Conservation (phyloP, 2,329 filamentous ascomycete species). For the Macrophomina tecta region DNA sequence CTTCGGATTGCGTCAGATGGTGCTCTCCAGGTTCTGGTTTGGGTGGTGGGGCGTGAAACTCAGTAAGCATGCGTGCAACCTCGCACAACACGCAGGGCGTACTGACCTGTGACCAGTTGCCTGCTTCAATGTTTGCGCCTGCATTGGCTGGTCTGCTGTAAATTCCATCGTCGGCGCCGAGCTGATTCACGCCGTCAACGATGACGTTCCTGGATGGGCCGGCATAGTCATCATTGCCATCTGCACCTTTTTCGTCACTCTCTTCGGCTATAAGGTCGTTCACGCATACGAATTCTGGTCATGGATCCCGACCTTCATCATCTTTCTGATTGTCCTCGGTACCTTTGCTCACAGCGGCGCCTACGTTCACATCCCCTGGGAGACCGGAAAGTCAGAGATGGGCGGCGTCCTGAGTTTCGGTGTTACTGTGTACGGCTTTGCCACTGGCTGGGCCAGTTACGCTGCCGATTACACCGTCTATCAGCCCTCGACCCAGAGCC, state of each 20-base stretch:
- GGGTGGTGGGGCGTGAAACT: conserved; percentile 74
- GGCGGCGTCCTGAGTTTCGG: conserved; percentile 69
- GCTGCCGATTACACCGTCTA: conserved; percentile 84
- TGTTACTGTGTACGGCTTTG: conserved; percentile 70
- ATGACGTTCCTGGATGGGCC: conserved; percentile 71
- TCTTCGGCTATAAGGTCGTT: conserved; percentile 77
- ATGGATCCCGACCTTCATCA: conserved; percentile 75
- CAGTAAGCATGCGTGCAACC: conserved; percentile 53
- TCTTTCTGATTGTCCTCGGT: conserved; percentile 75
- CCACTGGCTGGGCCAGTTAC: conserved; percentile 75
- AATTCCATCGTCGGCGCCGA: conserved; percentile 83
- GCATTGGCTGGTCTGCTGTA: conserved; percentile 76
- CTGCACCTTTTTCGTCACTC: conserved; percentile 71
- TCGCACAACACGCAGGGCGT: background rate
- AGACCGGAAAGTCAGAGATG: conserved; percentile 63
- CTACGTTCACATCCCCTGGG: conserved; percentile 68
- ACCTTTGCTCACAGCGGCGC: conserved; percentile 70
- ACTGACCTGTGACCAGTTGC: conserved; percentile 57
- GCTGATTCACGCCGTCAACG: conserved; percentile 75
- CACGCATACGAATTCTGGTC: conserved; percentile 78
- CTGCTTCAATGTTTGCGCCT: conserved; percentile 72
- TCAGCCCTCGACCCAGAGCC: conserved; percentile 67
- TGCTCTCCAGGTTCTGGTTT: conserved; percentile 78
- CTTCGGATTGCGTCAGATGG: conserved; percentile 80
- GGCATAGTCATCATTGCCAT: conserved; percentile 76